A percentile compares a stretch with the other conserved stretches of the same genome.
phyloP scores from a whole-genome alignment of 1,284 basidiomycete genomes.

The Irpex lacteus region DNA sequence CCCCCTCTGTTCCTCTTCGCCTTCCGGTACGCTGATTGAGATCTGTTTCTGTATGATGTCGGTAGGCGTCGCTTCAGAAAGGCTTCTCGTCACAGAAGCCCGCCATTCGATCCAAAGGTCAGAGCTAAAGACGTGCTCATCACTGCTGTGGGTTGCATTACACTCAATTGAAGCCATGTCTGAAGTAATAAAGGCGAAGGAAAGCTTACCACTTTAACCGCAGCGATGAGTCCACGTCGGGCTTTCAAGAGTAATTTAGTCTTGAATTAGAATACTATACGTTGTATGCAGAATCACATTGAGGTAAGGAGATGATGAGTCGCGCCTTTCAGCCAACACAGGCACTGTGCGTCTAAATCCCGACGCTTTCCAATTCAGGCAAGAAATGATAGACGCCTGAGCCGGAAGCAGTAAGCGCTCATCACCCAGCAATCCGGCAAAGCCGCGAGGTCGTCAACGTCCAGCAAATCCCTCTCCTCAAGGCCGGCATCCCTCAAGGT shows the following conservation, averaged over 20 bases:
- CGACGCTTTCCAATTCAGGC: not conserved
- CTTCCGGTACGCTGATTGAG: not conserved
- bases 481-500: conserved; percentile 19
- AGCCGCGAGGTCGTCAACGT: conserved; percentile 10
- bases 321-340: too few species aligned
- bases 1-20: not conserved
- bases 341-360: not conserved
- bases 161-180: not conserved
- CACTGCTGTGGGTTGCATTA: not conserved
- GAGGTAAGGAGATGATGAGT: not conserved
- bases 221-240: too few species aligned
- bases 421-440: not conserved
- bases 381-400: not conserved
- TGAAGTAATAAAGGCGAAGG: too few species aligned
- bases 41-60: conserved; percentile 8
- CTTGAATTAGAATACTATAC: too few species aligned
- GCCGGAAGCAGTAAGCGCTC: not conserved
- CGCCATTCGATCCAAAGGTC: conserved; percentile 6
- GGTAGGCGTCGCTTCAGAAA: conserved; percentile 13
- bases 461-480: conserved; percentile 13
- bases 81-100: conserved; percentile 12
- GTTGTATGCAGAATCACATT: not conserved
- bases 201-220: too few species aligned
- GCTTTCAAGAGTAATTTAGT: too few species aligned
- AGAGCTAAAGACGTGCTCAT: conserved; percentile 11